Percentiles rank a stretch among this genome's conserved stretches.
These are phyloP conservation scores for Leccinum incarnatum DNA, from an alignment of 768 basidiomycete genomes.

Conservation along the genomic window DNA sequence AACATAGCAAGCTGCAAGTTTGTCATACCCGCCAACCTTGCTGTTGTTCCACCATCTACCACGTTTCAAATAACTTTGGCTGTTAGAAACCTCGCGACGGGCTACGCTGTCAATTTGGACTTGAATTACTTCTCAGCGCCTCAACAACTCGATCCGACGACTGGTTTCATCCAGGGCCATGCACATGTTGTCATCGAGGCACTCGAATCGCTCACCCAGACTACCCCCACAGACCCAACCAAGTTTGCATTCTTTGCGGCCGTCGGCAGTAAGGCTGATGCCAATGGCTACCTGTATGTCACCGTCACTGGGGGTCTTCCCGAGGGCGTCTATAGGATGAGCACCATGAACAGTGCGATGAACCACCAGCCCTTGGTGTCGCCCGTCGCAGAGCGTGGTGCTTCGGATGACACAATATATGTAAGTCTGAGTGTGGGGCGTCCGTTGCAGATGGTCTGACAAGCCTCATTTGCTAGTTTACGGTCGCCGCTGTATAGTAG, in stretches of 20 bases:
- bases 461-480: conserved; percentile 20
- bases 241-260: conserved; percentile 60
- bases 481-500: conserved; percentile 9
- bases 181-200: conserved; percentile 59
- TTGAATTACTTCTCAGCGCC: conserved; percentile 57
- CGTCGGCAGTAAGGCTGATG: conserved; percentile 43
- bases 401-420: conserved; percentile 42
- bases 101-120: conserved; percentile 55
- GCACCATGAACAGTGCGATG: conserved; percentile 42
- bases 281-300: conserved; percentile 44
- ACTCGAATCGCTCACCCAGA: conserved; percentile 46
- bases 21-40: conserved; percentile 42
- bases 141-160: conserved; percentile 41
- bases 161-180: conserved; percentile 59
- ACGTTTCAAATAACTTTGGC: conserved; percentile 54
- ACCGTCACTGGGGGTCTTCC: conserved; percentile 53
- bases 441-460: conserved; percentile 4
- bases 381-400: conserved; percentile 39
- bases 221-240: conserved; percentile 46
- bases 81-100: conserved; percentile 45
- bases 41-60: conserved; percentile 41
- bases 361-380: conserved; percentile 44
- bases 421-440: conserved; percentile 19
- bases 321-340: conserved; percentile 48
- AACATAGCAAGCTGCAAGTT: conserved; percentile 59